Base-by-base conservation (phyloP, 768 basidiomycete species). In the Brasilioporus rufonigricans region DNA sequence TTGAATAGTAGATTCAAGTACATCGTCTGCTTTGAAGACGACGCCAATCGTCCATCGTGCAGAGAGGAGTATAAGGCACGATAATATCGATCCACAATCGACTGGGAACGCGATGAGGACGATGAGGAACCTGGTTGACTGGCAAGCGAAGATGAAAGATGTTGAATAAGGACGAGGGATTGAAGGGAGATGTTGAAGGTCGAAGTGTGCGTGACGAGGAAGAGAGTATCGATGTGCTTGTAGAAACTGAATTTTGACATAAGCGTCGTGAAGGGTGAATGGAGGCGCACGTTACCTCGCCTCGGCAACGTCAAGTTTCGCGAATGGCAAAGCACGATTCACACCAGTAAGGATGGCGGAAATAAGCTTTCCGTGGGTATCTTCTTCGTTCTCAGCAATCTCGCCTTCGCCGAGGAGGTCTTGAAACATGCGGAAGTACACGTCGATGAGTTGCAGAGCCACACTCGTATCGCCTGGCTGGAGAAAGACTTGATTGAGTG, bases 111-210 rank as follows among this genome's bases (percentile, higher is more conserved):
- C 16, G 68, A 66, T 0, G 72, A 63, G 29, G 79, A 71, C 0
- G 80, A 72, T 0, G 79, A 74, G 1, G 76, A 72, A 13, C 76
- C 58, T 9, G 77, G 63, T 1, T 77, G 65, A 16, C 74, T 62
- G 19, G 77, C 61, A 9, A 86, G 76, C 0, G 85, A 79, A 0
- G 81, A 73, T 16, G 83, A 75, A 36, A 98, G 89, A 61, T 92
- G 93, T 65, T 89, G 89, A 55, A 98, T 89, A 7, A 98, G 80
- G 36, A 89, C 80, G 1, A 98, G 83, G 0, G 95, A 91, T 68
- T 96, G 96, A 5, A 98, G 81, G 11, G 93, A 93, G 64, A 93
- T 93, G 69, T 96, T 97, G 83, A 99, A 99, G 0, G 94, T 97
- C 9, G 93, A 94, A 9, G 83, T 89, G 71, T 98, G 96, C 3